Evolutionary conservation across 805 yeast genomes (phyloP).

Genomic region (Yamadazyma paraphyllophila): DNA sequence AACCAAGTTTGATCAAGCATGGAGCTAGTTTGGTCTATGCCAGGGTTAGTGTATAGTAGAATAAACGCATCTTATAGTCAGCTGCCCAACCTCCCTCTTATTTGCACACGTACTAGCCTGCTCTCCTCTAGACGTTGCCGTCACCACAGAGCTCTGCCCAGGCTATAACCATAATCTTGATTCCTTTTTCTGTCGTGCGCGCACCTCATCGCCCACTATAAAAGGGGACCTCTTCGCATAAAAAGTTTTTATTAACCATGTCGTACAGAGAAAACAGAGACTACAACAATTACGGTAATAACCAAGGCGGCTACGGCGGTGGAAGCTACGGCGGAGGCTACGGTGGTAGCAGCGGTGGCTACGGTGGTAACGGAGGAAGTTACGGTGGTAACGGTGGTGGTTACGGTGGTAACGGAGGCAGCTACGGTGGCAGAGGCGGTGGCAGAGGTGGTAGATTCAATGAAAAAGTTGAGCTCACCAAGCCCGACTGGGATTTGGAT

Average conservation of each 20-base stretch:
- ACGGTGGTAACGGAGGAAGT: constrained; percentile 35
- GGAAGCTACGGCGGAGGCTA: constrained; percentile 16
- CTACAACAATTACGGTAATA: constrained; percentile 18
- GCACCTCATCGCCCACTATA: constrained; percentile 8
- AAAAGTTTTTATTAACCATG: constrained; percentile 3
- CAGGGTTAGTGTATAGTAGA: constrained; percentile 2
- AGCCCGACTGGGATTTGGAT: constrained; percentile 80
- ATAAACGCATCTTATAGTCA: not conserved
- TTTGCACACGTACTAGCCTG: too few species aligned
- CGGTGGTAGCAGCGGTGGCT: constrained; percentile 16
- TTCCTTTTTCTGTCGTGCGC: constrained; percentile 8
- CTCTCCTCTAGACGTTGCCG: too few species aligned
- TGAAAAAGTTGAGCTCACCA: constrained; percentile 49
- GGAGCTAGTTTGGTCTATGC: not conserved
- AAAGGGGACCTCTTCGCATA: not conserved
- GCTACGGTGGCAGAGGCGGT: constrained; percentile 39
- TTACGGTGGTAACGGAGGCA: constrained; percentile 34
- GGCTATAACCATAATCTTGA: not conserved
- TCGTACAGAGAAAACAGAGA: constrained; percentile 16
- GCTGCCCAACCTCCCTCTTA: too few species aligned
- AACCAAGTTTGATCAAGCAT: constrained; percentile 60
- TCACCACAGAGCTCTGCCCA: too few species aligned
- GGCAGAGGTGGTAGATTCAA: constrained; percentile 38
- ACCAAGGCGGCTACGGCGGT: constrained; percentile 11
- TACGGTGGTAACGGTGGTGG: constrained; percentile 33